These are phyloP conservation scores for Lichtheimia hyalospora DNA, from an alignment of 371 early-diverging fungal genomes.

Conservation along the genomic window DNA sequence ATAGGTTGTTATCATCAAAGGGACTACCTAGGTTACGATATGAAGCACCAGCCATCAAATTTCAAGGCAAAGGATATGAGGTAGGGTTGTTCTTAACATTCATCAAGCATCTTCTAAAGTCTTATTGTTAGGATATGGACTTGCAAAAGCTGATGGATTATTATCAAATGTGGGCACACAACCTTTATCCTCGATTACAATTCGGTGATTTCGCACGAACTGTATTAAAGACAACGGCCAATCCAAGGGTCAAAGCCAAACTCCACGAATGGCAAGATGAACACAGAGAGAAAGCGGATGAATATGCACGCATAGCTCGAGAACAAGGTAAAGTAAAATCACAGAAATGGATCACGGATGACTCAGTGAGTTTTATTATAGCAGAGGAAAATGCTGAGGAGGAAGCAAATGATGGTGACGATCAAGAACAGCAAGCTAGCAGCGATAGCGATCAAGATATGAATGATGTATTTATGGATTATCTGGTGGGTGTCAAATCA, in stretches of 20 bases:
- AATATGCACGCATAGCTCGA: background rate
- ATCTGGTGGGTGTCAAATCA: background rate
- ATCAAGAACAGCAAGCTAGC: background rate
- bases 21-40: slow-evolving; percentile 28
- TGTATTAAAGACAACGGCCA: slow-evolving; percentile 38
- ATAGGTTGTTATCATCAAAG: slow-evolving; percentile 24
- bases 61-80: slow-evolving; percentile 35
- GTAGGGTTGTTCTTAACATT: slow-evolving; percentile 9
- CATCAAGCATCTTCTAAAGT: background rate
- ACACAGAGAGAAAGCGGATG: slow-evolving; percentile 15
- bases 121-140: slow-evolving; percentile 28
- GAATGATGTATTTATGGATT: slow-evolving; percentile 10
- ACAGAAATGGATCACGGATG: background rate
- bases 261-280: slow-evolving; percentile 31
- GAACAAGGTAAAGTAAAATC: background rate
- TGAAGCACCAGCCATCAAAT: slow-evolving; percentile 25
- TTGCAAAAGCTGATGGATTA: slow-evolving; percentile 47
- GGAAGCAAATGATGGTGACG: background rate
- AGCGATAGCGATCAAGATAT: slow-evolving; percentile 7
- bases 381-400: background rate
- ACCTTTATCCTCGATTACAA: slow-evolving; percentile 46
- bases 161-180: slow-evolving; percentile 60
- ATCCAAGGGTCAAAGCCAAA: slow-evolving; percentile 25
- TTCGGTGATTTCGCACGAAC: slow-evolving; percentile 43
- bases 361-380: background rate